Percentiles rank a stretch among this genome's conserved stretches.
Evolutionary conservation across 2,329 filamentous ascomycete species (phyloP).

Genomic region (Trichoderma aggressivum): DNA sequence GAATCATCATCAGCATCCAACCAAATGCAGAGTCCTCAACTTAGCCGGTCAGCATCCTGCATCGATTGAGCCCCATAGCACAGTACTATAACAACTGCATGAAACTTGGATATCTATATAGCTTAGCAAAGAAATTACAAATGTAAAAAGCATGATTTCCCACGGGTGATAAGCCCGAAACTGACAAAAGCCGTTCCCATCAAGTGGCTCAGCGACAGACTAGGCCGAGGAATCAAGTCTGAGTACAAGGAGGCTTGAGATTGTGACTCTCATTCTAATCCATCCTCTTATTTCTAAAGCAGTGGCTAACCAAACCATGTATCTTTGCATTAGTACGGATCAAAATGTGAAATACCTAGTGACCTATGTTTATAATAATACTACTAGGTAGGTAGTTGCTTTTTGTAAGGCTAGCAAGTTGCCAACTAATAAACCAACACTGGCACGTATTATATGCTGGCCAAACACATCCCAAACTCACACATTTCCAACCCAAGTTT

Average conservation of each 20-base stretch:
- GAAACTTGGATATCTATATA: neutral
- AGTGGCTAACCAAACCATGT: neutral
- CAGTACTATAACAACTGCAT: neutral
- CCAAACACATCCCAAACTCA: neutral
- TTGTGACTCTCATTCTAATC: neutral
- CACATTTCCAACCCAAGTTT: neutral
- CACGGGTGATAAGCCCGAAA: neutral
- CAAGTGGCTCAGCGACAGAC: neutral
- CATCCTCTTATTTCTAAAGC: accelerated
- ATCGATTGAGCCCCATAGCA: neutral
- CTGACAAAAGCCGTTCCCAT: neutral
- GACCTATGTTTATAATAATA: neutral
- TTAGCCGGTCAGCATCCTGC: neutral
- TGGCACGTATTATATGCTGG: neutral
- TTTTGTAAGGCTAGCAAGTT: neutral
- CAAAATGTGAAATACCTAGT: neutral
- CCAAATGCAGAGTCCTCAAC: neutral
- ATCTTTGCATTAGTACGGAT: neutral
- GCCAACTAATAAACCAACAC: neutral
- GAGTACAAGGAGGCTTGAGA: neutral
- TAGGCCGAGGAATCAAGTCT: neutral
- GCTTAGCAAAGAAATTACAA: neutral
- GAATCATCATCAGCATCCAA: neutral
- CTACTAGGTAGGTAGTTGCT: too few species aligned
- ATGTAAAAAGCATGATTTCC: neutral